Evolutionary conservation across 306 rosid species (phyloP).

Genomic region (Lablab purpureus): DNA sequence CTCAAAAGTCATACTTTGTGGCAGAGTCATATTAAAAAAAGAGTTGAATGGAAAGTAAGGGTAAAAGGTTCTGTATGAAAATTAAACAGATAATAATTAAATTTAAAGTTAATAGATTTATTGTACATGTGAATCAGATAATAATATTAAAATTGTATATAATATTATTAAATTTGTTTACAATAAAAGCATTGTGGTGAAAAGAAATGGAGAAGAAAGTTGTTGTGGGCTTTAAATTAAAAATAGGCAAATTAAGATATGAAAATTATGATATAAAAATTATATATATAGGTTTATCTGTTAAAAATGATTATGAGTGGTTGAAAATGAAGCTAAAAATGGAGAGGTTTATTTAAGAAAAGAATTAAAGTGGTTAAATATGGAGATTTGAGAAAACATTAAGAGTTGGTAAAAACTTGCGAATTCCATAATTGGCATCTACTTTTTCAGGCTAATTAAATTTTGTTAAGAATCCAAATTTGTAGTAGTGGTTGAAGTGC

Average conservation of each 20-base stretch:
- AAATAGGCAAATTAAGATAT: not conserved
- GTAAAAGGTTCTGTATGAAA: not conserved
- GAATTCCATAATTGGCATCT: slow-evolving; percentile 39
- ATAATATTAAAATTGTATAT: not conserved
- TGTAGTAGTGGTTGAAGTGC: slow-evolving; percentile 34
- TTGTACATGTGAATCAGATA: not conserved
- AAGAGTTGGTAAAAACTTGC: slow-evolving; percentile 6
- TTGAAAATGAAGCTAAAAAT: not conserved
- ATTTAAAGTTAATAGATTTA: not conserved
- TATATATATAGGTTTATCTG: not conserved
- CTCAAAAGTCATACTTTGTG: not conserved
- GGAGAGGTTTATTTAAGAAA: not conserved
- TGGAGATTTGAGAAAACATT: slow-evolving; percentile 27
- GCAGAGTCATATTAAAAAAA: not conserved
- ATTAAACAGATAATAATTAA: not conserved
- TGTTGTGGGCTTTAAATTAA: not conserved
- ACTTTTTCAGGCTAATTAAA: slow-evolving; percentile 50
- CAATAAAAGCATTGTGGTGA: not conserved
- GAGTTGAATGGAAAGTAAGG: not conserved
- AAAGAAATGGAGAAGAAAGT: not conserved
- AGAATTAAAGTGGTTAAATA: slow-evolving; percentile 26
- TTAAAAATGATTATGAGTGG: not conserved
- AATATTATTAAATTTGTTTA: not conserved
- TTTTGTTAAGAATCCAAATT: slow-evolving; percentile 25
- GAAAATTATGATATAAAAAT: not conserved